Evolutionary conservation across 208 protist species (phyloP).

Genomic region (Angomonas ambiguus): DNA sequence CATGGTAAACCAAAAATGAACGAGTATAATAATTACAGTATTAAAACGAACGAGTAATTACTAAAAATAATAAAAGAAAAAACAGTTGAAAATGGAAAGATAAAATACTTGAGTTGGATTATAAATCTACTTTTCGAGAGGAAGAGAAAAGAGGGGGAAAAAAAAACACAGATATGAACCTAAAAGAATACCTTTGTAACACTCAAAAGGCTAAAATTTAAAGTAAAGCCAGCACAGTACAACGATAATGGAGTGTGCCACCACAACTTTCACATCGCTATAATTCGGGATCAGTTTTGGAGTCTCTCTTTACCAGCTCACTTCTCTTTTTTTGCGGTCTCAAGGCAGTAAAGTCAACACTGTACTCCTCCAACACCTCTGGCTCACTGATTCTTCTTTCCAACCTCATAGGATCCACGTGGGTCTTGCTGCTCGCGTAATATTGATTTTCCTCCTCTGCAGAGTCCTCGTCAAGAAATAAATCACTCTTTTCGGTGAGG

Average conservation of each 20-base stretch:
- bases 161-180: not conserved
- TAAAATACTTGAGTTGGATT: not conserved
- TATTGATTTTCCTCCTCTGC: not conserved
- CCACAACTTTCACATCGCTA: too few species aligned
- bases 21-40: conserved; percentile 1
- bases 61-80: conserved; percentile 1
- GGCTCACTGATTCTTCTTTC: too few species aligned
- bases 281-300: too few species aligned
- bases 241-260: too few species aligned
- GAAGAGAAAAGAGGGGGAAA: not conserved
- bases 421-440: not conserved
- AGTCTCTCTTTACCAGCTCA: not conserved
- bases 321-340: not conserved
- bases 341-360: not conserved
- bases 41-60: conserved; percentile 1
- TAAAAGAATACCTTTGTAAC: too few species aligned
- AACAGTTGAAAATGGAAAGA: not conserved
- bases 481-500: conserved; percentile 15
- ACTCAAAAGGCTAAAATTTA: too few species aligned
- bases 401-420: too few species aligned
- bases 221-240: too few species aligned
- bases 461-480: conserved; percentile 12
- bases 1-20: conserved; percentile 5
- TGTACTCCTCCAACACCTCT: not conserved
- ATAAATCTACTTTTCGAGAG: not conserved